These are phyloP conservation scores for Cicer bijugum DNA, from an alignment of 306 rosid species.

Conservation along the genomic window DNA sequence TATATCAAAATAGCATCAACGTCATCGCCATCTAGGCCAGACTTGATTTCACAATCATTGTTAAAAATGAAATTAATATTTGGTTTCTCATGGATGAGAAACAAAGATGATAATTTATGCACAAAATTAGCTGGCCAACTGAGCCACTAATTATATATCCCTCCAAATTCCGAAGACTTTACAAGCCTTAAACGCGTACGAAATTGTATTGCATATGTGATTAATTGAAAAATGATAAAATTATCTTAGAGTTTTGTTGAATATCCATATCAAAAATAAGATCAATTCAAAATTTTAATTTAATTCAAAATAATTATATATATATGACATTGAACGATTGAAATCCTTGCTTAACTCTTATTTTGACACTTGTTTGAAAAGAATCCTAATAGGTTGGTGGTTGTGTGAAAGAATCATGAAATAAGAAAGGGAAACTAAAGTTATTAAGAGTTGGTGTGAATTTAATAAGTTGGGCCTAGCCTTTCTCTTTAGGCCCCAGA, in stretches of 20 bases:
- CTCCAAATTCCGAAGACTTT: conserved; percentile 3
- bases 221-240: not conserved
- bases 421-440: conserved; percentile 23
- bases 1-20: conserved; percentile 32
- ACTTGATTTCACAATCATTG: conserved; percentile 57
- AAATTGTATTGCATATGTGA: conserved; percentile 1
- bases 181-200: conserved; percentile 22
- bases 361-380: conserved; percentile 36
- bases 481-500: conserved; percentile 42
- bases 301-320: too few relatives aligned
- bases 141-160: conserved; percentile 26
- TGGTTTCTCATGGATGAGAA: conserved; percentile 21
- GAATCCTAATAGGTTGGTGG: conserved; percentile 35
- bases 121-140: conserved; percentile 43
- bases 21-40: conserved; percentile 32
- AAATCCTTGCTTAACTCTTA: conserved; percentile 13
- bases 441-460: conserved; percentile 40
- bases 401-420: conserved; percentile 46
- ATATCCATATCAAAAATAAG: too few relatives aligned
- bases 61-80: conserved; percentile 31
- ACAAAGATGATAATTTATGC: conserved; percentile 16
- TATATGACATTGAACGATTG: too few relatives aligned
- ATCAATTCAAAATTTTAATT: too few relatives aligned
- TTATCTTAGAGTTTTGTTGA: too few relatives aligned
- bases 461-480: conserved; percentile 26